Evolutionary conservation across 441 rosid species (phyloP).

Genomic region (Theobroma grandiflorum): DNA sequence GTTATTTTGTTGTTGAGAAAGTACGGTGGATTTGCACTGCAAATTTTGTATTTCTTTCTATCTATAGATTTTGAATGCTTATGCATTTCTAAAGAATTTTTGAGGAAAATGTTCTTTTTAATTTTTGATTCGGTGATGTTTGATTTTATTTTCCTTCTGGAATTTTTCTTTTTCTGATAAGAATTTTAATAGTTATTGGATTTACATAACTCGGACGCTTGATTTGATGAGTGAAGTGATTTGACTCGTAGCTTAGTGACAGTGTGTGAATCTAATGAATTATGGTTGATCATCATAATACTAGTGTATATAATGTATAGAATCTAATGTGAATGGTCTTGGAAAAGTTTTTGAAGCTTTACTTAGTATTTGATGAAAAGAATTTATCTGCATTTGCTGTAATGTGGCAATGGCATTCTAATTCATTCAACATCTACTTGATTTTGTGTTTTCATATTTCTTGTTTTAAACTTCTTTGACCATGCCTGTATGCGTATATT

Average conservation of each 20-base stretch:
- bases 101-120: not conserved
- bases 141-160: not conserved
- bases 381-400: not conserved
- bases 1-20: not conserved
- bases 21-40: not conserved
- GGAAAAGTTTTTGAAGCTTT: conserved; percentile 7
- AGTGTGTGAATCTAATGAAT: not conserved
- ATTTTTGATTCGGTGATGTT: not conserved
- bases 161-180: not conserved
- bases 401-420: not conserved
- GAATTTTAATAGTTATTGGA: not conserved
- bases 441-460: not conserved
- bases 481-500: not conserved
- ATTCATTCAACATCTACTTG: not conserved
- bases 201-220: conserved; percentile 5
- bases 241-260: not conserved
- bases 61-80: not conserved
- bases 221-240: conserved; percentile 1
- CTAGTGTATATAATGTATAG: not conserved
- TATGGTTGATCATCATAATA: not conserved
- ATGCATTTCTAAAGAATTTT: not conserved
- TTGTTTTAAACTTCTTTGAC: not conserved
- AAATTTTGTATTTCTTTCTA: not conserved
- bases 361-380: not conserved
- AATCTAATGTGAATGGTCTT: not conserved